Base-by-base conservation (phyloP, 2,329 filamentous ascomycete species). In the Fonsecaea multimorphosa region DNA sequence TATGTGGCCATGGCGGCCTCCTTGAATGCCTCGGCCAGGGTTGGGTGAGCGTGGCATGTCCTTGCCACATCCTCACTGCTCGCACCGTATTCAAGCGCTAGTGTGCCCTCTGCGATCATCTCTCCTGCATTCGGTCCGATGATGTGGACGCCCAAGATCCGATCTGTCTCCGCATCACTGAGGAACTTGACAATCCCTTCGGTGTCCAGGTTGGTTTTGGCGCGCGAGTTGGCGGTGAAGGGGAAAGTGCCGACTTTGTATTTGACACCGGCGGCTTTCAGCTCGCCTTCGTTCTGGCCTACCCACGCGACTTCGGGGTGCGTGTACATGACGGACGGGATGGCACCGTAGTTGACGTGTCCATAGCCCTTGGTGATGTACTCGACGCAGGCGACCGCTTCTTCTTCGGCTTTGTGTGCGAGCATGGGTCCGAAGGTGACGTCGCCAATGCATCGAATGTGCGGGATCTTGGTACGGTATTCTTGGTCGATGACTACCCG, bases 311-410 rank as follows among this genome's bases (percentile, higher is more conserved):
- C 95, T 81, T 99, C 95, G 36, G 95, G 95, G 83, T 97, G 90
- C 11, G 95, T 98, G 87, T 99, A 99, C 95, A 99, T 99, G 82
- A 99, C 95, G 36, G 92, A 95, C 71, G 95, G 95, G 77, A 99
- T 99, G 79, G 91, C 92, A 75, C 88, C 92, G 83, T 99, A 99
- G 89, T 99, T 99, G 82, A 99, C 95, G 81, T 99, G 95, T 65
- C 95, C 95, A 81, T 96, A 91, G 72, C 93, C 93, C 86, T 98
- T 98, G 84, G 92, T 94, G 81, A 99, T 95, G 85, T 93, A 98
- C 82, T 99, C 95, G 69, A 98, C 86, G 64, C 90, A 94, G 34
- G 95, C 95, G 70, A 98, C 93, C 67, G 87, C 95, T 83, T 99
- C 95, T 82, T 99, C 95, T 82, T 99, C 95, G 58, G 95, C 95